A percentile compares a stretch with the other conserved stretches of the same genome.
Conservation (phyloP, 1,139 yeast genomes). For the Blastobotrys serpentis region DNA sequence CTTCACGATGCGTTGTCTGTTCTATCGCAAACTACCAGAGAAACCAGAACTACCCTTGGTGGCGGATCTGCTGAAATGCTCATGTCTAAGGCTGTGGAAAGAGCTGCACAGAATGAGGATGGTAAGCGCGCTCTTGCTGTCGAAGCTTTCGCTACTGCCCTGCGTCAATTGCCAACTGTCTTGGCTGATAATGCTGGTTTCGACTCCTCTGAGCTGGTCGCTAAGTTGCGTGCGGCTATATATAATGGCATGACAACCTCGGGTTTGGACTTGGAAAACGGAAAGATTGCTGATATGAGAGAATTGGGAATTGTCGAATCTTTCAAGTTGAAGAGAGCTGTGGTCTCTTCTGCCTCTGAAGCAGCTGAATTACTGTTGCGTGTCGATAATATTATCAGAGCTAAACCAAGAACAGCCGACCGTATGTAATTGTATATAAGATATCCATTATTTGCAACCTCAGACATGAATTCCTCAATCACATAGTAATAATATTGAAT, state of each 20-base stretch:
- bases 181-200: conserved; percentile 97
- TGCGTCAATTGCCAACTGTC: conserved; percentile 92
- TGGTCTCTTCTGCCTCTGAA: conserved; percentile 94
- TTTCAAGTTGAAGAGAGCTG: conserved; percentile 87
- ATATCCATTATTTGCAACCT: conserved; percentile 1
- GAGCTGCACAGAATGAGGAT: conserved; percentile 86
- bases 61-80: conserved; percentile 99
- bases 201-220: conserved; percentile 88
- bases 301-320: conserved; percentile 91
- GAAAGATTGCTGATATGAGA: conserved; percentile 89
- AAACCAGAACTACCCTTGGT: conserved; percentile 93
- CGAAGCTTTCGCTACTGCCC: conserved; percentile 90
- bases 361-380: conserved; percentile 94
- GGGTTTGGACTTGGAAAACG: conserved; percentile 83
- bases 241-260: conserved; percentile 90
- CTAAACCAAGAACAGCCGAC: conserved; percentile 96
- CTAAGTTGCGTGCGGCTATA: conserved; percentile 87
- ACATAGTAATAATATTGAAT: too few species aligned
- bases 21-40: conserved; percentile 89
- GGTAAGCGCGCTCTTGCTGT: conserved; percentile 95
- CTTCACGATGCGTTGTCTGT: conserved; percentile 96
- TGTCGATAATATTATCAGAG: conserved; percentile 94
- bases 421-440: conserved; percentile 41
- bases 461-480: not conserved
- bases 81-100: conserved; percentile 97